Evolutionary conservation across 371 early-diverging fungal genomes (phyloP), one percentile per base, ranked within the genome.

Genomic region (Zopfochytrium polystomum): DNA sequence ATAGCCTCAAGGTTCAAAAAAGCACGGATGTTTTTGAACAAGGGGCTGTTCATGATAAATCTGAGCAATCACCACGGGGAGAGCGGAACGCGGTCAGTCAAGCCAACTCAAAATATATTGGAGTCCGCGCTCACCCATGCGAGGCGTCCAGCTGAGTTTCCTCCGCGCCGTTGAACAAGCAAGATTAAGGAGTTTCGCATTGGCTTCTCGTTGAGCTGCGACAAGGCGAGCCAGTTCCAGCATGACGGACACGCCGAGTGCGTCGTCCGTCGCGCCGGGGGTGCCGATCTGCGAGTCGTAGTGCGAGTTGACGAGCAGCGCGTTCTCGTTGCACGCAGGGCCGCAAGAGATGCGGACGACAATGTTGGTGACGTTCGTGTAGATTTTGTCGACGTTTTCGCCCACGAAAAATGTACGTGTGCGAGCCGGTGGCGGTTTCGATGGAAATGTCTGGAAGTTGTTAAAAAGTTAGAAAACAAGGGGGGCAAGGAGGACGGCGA

Each of bases 81-180:
- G 83, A n/a, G n/a, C n/a, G n/a, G n/a, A n/a, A n/a, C n/a, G n/a
- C n/a, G n/a, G n/a, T n/a, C n/a, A n/a, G n/a, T n/a, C n/a, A n/a
- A n/a, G n/a, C n/a, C n/a, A n/a, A n/a, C n/a, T n/a, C n/a, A n/a
- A n/a, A n/a, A n/a, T n/a, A n/a, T n/a, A n/a, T n/a, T n/a, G n/a
- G n/a, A n/a, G n/a, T n/a, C n/a, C n/a, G n/a, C n/a, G n/a, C n/a
- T 68, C 87, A 90, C 5, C 83, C 84, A 62, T 87, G 86, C 3
- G 86, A 83, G 6, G 85, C 90, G 72, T 90, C 90, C 64, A 88
- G 88, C 11, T 87, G 66, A 0, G 85, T 79, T 67, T 90, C 90
- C 62, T 90, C 90, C 4, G 88, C 90, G 42, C 90, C 90, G 69
- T 90, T 90, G 68, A 86, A 90, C 65, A 90, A 79, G n/a, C 77